A percentile compares a stretch with the other conserved stretches of the same genome.
These are phyloP conservation scores for Euphorbia corollata DNA, from an alignment of 441 rosid genomes.

Conservation along the genomic window DNA sequence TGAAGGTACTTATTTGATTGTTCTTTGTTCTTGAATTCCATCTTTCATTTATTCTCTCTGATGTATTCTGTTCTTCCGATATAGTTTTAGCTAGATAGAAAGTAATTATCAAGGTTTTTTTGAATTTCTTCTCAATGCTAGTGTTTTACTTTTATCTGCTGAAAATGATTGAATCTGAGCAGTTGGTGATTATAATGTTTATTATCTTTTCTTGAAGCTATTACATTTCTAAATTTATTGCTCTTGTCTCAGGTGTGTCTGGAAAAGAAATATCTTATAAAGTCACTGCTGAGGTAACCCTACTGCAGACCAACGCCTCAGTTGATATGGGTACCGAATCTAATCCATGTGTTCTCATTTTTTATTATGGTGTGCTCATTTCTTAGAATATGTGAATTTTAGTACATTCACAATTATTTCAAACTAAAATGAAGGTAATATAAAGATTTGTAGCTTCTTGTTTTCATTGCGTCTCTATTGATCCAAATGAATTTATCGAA, in stretches of 20 bases:
- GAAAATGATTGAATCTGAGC: neutral
- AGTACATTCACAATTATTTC: too few relatives aligned
- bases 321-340: too few relatives aligned
- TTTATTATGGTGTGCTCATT: too few relatives aligned
- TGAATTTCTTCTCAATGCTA: neutral
- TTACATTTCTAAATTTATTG: neutral
- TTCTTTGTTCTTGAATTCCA: too few relatives aligned
- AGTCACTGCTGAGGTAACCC: conserved; percentile 43
- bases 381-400: too few relatives aligned
- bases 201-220: neutral
- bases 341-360: too few relatives aligned
- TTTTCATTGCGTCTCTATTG: too few relatives aligned
- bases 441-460: too few relatives aligned
- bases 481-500: too few relatives aligned
- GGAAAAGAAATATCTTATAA: conserved; percentile 39
- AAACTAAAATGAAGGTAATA: too few relatives aligned
- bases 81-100: neutral
- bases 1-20: too few relatives aligned
- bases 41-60: too few relatives aligned
- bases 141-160: neutral
- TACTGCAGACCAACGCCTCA: conserved; percentile 6
- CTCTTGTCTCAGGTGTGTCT: conserved; percentile 29
- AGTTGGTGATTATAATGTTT: neutral
- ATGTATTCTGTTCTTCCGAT: conserved; percentile 9
- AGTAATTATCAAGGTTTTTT: neutral